Percentiles rank a stretch among this genome's conserved stretches.
phyloP scores from a whole-genome alignment of 2,329 filamentous ascomycete genomes.

The Albifimbria verrucaria region DNA sequence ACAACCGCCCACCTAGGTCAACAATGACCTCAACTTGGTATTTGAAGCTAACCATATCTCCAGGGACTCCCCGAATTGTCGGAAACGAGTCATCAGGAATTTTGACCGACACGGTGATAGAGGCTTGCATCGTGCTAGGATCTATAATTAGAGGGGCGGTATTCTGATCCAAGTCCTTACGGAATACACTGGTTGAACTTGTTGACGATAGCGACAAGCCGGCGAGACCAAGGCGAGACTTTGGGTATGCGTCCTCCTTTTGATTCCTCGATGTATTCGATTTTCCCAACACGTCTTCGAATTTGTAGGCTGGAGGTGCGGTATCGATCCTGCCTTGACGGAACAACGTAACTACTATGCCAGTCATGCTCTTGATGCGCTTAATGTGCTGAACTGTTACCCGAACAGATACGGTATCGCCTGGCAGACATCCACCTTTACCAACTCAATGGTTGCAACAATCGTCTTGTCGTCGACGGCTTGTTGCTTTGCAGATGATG shows the following conservation, averaged over 20 bases:
- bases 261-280: constrained; percentile 66
- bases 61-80: constrained; percentile 84
- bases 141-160: constrained; percentile 88
- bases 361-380: constrained; percentile 83
- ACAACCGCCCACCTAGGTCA: constrained; percentile 83
- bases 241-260: constrained; percentile 82
- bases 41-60: constrained; percentile 91
- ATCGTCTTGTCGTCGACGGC: constrained; percentile 71
- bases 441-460: constrained; percentile 78
- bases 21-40: constrained; percentile 93
- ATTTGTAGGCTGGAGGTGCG: constrained; percentile 50
- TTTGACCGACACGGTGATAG: constrained; percentile 77
- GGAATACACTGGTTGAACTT: constrained; percentile 86
- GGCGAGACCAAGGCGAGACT: constrained; percentile 80
- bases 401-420: constrained; percentile 76
- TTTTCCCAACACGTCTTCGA: constrained; percentile 50
- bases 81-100: constrained; percentile 90
- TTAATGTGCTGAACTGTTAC: constrained; percentile 87
- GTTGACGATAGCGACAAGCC: constrained; percentile 84
- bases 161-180: constrained; percentile 88
- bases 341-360: constrained; percentile 89
- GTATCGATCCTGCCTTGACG: constrained; percentile 89
- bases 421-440: constrained; percentile 79
- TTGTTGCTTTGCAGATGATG: constrained; percentile 34
- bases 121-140: constrained; percentile 71